Percentiles rank a stretch among this genome's conserved stretches.
phyloP scores from a whole-genome alignment of 2,329 filamentous ascomycete species.

The Claviceps arundinis region DNA sequence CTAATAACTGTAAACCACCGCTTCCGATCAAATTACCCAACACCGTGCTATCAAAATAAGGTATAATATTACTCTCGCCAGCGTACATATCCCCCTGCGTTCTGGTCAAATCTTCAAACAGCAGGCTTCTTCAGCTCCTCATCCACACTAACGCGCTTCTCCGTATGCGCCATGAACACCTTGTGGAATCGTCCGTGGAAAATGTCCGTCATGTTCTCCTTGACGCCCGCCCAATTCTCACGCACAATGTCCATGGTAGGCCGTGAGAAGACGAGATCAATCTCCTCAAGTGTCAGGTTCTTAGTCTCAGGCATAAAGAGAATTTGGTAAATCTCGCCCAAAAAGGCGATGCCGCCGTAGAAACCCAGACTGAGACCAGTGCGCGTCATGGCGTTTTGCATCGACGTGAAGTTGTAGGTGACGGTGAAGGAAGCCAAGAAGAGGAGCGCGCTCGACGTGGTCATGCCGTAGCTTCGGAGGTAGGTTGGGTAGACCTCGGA shows the following conservation, averaged over 20 bases:
- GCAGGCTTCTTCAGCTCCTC: conserved; percentile 5
- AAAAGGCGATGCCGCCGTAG: conserved; percentile 58
- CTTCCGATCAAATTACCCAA: too few species aligned
- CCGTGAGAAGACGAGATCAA: conserved; percentile 51
- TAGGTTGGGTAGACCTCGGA: conserved; percentile 62
- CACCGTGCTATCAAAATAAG: too few species aligned
- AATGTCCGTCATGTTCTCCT: conserved; percentile 17
- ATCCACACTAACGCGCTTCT: conserved; percentile 6
- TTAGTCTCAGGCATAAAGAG: conserved; percentile 68
- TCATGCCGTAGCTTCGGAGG: conserved; percentile 61
- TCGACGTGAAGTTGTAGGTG: conserved; percentile 61
- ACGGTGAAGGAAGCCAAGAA: conserved; percentile 62
- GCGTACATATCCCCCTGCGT: too few species aligned
- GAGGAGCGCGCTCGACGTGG: conserved; percentile 51
- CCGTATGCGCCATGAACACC: conserved; percentile 12
- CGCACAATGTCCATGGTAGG: conserved; percentile 49
- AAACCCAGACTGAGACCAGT: conserved; percentile 57
- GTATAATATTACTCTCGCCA: too few species aligned
- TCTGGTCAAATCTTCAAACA: not conserved
- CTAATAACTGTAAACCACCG: too few species aligned
- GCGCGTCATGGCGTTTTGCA: conserved; percentile 53
- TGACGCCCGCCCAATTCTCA: conserved; percentile 35
- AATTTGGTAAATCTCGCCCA: conserved; percentile 61
- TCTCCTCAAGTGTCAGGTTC: conserved; percentile 55
- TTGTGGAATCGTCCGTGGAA: conserved; percentile 11